phyloP scores from a whole-genome alignment of 441 rosid species.

The Omphalea diandra region DNA sequence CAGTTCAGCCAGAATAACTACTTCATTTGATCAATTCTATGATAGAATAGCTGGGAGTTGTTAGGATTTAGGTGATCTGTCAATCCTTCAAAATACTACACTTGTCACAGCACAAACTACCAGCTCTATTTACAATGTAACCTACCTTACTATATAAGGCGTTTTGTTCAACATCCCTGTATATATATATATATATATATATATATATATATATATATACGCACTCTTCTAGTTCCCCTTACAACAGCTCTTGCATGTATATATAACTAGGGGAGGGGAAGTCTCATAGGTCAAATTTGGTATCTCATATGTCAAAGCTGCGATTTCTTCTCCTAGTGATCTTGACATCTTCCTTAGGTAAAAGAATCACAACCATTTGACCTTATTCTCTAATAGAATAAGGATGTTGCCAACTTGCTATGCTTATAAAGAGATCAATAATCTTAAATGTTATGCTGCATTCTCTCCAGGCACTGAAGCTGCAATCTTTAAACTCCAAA shows the following conservation, averaged over 20 bases:
- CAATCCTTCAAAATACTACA: background rate
- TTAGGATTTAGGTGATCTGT: background rate
- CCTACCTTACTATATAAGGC: constrained; percentile 6
- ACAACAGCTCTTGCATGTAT: no score
- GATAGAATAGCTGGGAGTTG: background rate
- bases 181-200: background rate
- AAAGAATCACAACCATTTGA: background rate
- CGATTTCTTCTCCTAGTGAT: background rate
- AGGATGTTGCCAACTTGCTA: no score
- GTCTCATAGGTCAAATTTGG: background rate
- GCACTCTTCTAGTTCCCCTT: no score
- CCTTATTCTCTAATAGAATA: background rate
- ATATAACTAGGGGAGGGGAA: background rate
- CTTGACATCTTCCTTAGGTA: constrained; percentile 2
- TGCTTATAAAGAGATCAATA: background rate
- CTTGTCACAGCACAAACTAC: constrained; percentile 4
- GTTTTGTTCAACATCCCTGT: constrained; percentile 1
- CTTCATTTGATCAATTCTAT: background rate
- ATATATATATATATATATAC: no score
- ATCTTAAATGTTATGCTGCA: background rate
- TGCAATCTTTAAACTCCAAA: constrained; percentile 43
- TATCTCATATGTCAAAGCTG: constrained; percentile 3
- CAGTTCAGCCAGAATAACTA: background rate
- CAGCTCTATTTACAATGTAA: background rate
- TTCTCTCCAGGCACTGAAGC: constrained; percentile 28